Evolutionary conservation across 1,284 basidiomycete species (phyloP).

Genomic region (Leccinum ponderosum): DNA sequence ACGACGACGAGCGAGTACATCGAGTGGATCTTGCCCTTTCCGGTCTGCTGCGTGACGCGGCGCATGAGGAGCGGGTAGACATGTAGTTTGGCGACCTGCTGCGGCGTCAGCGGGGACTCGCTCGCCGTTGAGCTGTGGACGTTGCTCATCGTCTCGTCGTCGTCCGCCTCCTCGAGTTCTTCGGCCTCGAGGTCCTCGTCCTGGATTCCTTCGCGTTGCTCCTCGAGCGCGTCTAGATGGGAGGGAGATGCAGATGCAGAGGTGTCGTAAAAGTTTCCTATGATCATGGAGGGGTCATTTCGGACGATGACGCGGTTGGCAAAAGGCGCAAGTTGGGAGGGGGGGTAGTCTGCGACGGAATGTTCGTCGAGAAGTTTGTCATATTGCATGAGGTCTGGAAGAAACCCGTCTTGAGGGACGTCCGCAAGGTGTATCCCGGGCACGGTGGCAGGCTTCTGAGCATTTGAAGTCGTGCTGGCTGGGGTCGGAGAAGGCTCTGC

Average conservation of each 20-base stretch:
- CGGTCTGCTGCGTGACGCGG: conserved; percentile 78
- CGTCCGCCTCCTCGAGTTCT: conserved; percentile 20
- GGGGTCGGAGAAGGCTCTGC: conserved; percentile 5
- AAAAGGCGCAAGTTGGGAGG: conserved; percentile 48
- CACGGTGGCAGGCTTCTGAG: conserved; percentile 1
- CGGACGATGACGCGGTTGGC: conserved; percentile 61
- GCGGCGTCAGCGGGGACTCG: conserved; percentile 21
- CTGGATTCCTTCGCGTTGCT: conserved; percentile 3
- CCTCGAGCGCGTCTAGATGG: conserved; percentile 7
- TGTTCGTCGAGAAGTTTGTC: conserved; percentile 62
- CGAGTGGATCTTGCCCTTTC: conserved; percentile 80
- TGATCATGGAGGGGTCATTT: conserved; percentile 49
- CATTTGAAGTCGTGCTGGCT: not conserved
- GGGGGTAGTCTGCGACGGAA: conserved; percentile 53
- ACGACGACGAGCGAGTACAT: conserved; percentile 74
- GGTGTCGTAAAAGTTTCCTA: conserved; percentile 27
- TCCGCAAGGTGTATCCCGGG: conserved; percentile 22
- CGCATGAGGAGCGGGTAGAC: conserved; percentile 59
- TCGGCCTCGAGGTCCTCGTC: conserved; percentile 16
- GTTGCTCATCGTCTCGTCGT: conserved; percentile 27
- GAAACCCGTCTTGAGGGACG: conserved; percentile 31
- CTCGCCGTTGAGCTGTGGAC: conserved; percentile 20
- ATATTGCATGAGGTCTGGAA: conserved; percentile 60
- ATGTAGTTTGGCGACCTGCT: conserved; percentile 44
- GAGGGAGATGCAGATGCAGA: conserved; percentile 8